Evolutionary conservation across 148 eudicot species (phyloP).

Genomic region (Fallopia convolvulus): DNA sequence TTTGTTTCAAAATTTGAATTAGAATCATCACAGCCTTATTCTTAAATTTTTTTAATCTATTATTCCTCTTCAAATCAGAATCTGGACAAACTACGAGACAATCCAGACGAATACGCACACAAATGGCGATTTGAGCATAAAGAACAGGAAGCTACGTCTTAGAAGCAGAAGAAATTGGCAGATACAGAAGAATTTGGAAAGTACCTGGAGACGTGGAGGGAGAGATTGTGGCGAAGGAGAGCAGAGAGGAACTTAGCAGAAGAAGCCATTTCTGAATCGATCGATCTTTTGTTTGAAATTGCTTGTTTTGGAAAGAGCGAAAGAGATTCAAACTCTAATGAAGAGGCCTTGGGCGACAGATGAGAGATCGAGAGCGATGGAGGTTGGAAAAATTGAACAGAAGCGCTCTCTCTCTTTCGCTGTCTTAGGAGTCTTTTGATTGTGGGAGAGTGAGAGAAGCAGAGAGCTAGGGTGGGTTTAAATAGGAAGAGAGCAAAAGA

Average conservation of each 20-base stretch:
- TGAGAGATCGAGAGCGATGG: background rate
- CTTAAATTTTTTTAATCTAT: no score
- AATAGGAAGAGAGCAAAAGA: background rate
- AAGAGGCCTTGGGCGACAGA: background rate
- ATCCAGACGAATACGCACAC: background rate
- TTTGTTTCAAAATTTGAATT: background rate
- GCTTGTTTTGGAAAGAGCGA: background rate
- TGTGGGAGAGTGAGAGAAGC: background rate
- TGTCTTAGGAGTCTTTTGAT: background rate
- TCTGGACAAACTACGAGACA: background rate
- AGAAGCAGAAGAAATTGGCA: no score
- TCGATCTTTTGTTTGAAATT: background rate
- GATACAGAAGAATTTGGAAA: background rate
- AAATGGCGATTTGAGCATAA: no score
- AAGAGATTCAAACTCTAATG: background rate
- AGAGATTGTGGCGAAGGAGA: background rate
- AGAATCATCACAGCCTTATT: background rate
- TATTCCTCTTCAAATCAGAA: background rate
- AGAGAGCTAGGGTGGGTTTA: background rate
- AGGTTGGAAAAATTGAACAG: background rate
- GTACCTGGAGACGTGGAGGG: background rate
- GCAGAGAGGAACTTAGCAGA: conserved; percentile 1
- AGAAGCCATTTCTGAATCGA: background rate
- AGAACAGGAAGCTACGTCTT: no score
- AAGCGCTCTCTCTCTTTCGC: background rate